phyloP scores from a whole-genome alignment of 495 filamentous ascomycete species.

The Letharia lupina region DNA sequence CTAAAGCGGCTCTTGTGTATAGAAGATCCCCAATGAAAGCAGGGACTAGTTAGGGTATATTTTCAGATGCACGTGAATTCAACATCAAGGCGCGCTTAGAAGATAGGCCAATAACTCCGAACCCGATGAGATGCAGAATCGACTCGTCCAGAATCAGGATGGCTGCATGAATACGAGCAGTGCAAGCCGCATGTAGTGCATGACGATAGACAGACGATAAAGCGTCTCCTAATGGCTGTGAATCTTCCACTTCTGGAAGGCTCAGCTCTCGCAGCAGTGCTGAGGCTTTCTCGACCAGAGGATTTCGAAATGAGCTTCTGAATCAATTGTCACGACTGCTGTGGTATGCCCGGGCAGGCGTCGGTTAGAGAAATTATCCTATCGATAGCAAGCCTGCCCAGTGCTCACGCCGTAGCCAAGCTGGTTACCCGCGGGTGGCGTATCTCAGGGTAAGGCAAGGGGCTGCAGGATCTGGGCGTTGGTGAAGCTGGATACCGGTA shows the following conservation, averaged over 20 bases:
- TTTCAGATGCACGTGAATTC: not conserved
- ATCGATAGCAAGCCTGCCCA: not conserved
- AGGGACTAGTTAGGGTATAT: not conserved
- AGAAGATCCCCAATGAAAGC: not conserved
- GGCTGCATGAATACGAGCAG: not conserved
- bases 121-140: conserved; percentile 1
- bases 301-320: not conserved
- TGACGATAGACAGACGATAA: not conserved
- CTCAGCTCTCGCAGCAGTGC: not conserved
- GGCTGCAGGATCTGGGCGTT: not conserved
- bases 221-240: not conserved
- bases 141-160: not conserved
- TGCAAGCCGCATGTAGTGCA: not conserved
- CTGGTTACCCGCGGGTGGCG: not conserved
- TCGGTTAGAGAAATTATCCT: not conserved
- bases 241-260: not conserved
- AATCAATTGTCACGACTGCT: not conserved
- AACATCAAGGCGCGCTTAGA: not conserved
- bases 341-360: not conserved
- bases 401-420: not conserved
- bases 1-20: not conserved
- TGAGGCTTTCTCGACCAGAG: not conserved
- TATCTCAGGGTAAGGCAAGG: not conserved
- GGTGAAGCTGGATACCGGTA: not conserved
- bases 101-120: not conserved